phyloP scores from a whole-genome alignment of 768 basidiomycete genomes.

The Boletus tomentosulus region DNA sequence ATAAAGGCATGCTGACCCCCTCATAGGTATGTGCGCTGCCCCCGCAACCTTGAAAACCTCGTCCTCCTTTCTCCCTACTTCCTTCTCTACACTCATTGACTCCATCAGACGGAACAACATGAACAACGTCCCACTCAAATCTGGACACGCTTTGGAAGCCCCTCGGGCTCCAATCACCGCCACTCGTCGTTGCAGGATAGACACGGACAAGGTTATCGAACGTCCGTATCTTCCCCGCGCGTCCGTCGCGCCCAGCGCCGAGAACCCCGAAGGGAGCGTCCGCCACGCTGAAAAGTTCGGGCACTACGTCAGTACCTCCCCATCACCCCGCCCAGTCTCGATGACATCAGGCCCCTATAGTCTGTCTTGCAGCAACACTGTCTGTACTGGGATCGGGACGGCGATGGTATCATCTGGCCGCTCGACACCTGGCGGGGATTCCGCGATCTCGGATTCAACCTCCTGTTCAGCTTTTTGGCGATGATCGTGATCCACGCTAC shows the following conservation, averaged over 20 bases:
- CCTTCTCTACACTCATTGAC: slow-evolving; percentile 18
- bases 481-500: slow-evolving; percentile 32
- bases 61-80: slow-evolving; percentile 11
- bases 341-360: slow-evolving; percentile 8
- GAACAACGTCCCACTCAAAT: slow-evolving; percentile 15
- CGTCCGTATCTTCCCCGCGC: slow-evolving; percentile 29
- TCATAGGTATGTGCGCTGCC: slow-evolving; percentile 13
- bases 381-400: slow-evolving; percentile 38
- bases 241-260: slow-evolving; percentile 23
- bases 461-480: slow-evolving; percentile 34
- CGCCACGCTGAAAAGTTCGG: slow-evolving; percentile 16
- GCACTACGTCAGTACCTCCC: slow-evolving; percentile 17
- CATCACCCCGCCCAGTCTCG: not conserved
- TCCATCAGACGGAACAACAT: slow-evolving; percentile 19
- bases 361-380: slow-evolving; percentile 41
- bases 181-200: slow-evolving; percentile 16
- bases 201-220: slow-evolving; percentile 25
- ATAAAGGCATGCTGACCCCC: slow-evolving; percentile 7
- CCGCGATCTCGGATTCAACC: slow-evolving; percentile 39
- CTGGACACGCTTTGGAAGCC: slow-evolving; percentile 16
- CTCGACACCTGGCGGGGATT: slow-evolving; percentile 40
- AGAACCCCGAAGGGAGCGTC: slow-evolving; percentile 19
- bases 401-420: slow-evolving; percentile 44
- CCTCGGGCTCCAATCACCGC: slow-evolving; percentile 20
- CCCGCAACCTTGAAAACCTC: slow-evolving; percentile 8